These are phyloP conservation scores for Gossypium raimondii DNA, from an alignment of 345 rosid genomes.

Conservation along the genomic window DNA sequence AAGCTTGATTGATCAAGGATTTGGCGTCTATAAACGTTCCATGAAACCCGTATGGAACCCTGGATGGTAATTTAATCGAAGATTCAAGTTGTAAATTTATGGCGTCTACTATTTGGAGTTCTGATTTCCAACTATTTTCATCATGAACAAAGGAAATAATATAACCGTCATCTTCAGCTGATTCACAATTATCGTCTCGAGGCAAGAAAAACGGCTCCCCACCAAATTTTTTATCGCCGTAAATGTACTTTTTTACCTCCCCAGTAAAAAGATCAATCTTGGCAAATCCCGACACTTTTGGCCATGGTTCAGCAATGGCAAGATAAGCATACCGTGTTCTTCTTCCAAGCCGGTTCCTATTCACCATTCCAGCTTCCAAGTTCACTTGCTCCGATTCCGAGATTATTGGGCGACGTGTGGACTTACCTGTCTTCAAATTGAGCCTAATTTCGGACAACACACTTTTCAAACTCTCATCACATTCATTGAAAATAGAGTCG, in stretches of 20 bases:
- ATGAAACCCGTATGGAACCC: conserved; percentile 96
- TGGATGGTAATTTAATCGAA: conserved; percentile 67
- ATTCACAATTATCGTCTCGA: conserved; percentile 30
- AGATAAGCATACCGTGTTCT: conserved; percentile 69
- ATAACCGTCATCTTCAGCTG: conserved; percentile 73
- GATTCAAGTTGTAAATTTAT: conserved; percentile 61
- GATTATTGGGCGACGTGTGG: conserved; percentile 63
- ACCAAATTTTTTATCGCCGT: conserved; percentile 65
- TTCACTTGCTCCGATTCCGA: conserved; percentile 59
- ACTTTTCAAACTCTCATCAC: conserved; percentile 66
- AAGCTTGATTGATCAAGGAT: conserved; percentile 68
- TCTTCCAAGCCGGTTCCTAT: conserved; percentile 73
- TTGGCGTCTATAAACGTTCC: conserved; percentile 75
- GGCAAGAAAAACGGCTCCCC: conserved; percentile 92
- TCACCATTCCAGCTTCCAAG: conserved; percentile 98
- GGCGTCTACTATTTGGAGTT: conserved; percentile 78
- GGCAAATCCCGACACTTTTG: conserved; percentile 84
- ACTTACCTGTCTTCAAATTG: conserved; percentile 71
- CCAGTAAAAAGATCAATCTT: conserved; percentile 83
- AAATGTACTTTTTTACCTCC: conserved; percentile 50
- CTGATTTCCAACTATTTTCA: conserved; percentile 74
- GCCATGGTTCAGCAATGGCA: conserved; percentile 98
- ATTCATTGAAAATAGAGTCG: conserved; percentile 95
- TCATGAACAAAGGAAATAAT: conserved; percentile 79
- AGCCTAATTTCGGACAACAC: conserved; percentile 83